Evolutionary conservation across 2,329 filamentous ascomycete genomes (phyloP).

Genomic region (Rutstroemia sp.): DNA sequence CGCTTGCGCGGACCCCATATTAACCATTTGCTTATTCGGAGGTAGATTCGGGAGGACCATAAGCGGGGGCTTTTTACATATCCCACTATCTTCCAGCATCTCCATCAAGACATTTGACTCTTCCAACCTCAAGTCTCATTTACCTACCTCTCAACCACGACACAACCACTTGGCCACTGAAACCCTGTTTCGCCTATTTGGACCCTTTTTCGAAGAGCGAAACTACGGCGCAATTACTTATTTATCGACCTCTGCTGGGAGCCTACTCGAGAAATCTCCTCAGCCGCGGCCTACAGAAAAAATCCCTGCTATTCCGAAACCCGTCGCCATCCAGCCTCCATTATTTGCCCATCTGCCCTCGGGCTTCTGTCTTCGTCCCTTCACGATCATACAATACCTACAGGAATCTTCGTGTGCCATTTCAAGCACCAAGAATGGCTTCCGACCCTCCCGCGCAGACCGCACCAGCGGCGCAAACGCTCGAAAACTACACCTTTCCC

Average conservation of each 20-base stretch:
- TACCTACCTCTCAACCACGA: neutral
- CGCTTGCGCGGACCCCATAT: no score
- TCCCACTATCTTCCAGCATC: neutral
- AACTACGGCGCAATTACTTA: neutral
- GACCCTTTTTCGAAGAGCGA: neutral
- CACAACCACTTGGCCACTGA: neutral
- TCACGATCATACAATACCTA: neutral
- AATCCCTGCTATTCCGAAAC: slow-evolving; percentile 6
- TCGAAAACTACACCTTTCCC: slow-evolving; percentile 49
- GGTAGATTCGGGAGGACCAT: neutral
- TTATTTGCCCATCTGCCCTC: neutral
- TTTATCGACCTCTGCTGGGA: neutral
- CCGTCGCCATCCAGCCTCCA: slow-evolving; percentile 8
- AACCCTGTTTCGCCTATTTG: neutral
- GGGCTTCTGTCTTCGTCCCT: neutral
- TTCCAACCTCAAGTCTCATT: neutral
- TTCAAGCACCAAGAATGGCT: slow-evolving; percentile 10
- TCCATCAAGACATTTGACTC: neutral
- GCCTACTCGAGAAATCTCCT: neutral
- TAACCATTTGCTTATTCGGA: no score
- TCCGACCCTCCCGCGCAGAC: slow-evolving; percentile 10
- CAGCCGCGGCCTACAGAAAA: neutral
- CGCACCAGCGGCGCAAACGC: slow-evolving; percentile 17
- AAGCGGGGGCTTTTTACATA: neutral
- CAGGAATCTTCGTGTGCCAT: neutral